Evolutionary conservation across 2,329 filamentous ascomycete genomes (phyloP), one percentile per base, ranked within the genome.

Genomic region (Fusarium temperatum): DNA sequence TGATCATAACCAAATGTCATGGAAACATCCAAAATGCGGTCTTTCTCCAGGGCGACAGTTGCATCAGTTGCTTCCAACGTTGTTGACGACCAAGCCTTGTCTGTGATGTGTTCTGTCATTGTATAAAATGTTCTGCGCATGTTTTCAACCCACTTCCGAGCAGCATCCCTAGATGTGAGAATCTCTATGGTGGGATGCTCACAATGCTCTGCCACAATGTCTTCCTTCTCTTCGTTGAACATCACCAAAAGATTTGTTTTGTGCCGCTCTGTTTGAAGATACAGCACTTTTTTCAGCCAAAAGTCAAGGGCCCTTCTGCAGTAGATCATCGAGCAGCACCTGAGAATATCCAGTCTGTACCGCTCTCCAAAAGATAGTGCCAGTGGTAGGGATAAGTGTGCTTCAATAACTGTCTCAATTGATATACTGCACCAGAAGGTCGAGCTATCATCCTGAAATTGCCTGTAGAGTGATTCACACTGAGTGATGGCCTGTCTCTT

Each of bases 61-160:
- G 42, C 42, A 4, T 3, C 24, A 26, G 44, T 14, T 26, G 18
- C 44, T 14, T 22, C 18, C 8, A 3, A 5, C 12, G 8, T 47
- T 2, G 20, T 5, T 28, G 26, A 26, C 26, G 26, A 26, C 26
- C 4, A 44, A 24, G 0, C 0, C 5, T 13, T 20, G 17, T 14
- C 0, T 9, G 10, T 44, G n/a, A 44, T 18, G 15, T 44, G 10
- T 12, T 12, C 0, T 24, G 5, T 24, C 15, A 44, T 18, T 24
- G 15, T 44, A 24, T 8, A 5, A 44, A 13, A 2, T 6, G 7
- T 9, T 6, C 1, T 9, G 5, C 11, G n/a, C 24, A 20, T 45
- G 3, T 6, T 0, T 20, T 20, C 0, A 1, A 26, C 1, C 42
- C 24, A 45, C 3, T 20, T 9, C 42, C 0, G 0, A 45, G 42